Conservation (phyloP, 805 yeast genomes). For the Zygosaccharomyces pseudorouxii region DNA sequence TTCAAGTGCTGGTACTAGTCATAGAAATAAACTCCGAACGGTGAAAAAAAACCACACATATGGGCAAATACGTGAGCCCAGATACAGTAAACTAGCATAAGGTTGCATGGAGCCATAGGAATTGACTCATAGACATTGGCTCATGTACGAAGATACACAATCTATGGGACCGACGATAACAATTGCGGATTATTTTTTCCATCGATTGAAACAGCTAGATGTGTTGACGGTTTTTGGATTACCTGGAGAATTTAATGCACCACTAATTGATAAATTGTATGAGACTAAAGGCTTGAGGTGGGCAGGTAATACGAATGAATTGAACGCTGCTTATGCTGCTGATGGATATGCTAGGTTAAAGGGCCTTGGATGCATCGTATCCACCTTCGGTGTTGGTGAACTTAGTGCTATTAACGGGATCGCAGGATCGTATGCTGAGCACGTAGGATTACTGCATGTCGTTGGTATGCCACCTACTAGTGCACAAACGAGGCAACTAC, state of each 20-base stretch:
- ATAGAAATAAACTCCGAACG: background rate
- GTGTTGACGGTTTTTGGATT: constrained; percentile 64
- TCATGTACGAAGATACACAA: background rate
- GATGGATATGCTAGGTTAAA: constrained; percentile 74
- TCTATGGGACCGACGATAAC: constrained; percentile 33
- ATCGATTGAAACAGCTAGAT: constrained; percentile 47
- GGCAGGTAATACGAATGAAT: constrained; percentile 84
- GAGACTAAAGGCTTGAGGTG: constrained; percentile 50
- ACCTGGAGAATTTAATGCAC: constrained; percentile 69
- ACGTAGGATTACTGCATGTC: constrained; percentile 74
- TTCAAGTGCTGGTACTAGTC: background rate
- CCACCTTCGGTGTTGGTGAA: constrained; percentile 89
- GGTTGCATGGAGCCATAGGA: background rate
- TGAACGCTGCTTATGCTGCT: constrained; percentile 86
- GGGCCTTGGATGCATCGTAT: constrained; percentile 36
- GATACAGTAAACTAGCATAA: background rate
- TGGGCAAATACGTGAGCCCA: background rate
- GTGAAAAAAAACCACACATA: background rate
- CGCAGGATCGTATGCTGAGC: constrained; percentile 79
- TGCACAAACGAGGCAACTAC: constrained; percentile 35
- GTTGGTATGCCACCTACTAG: constrained; percentile 69
- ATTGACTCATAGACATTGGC: background rate
- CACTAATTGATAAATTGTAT: constrained; percentile 61
- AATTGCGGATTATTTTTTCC: constrained; percentile 61
- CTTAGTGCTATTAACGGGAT: constrained; percentile 79